phyloP scores from a whole-genome alignment of 1,284 basidiomycete species.

The Afroboletus lepidellus region DNA sequence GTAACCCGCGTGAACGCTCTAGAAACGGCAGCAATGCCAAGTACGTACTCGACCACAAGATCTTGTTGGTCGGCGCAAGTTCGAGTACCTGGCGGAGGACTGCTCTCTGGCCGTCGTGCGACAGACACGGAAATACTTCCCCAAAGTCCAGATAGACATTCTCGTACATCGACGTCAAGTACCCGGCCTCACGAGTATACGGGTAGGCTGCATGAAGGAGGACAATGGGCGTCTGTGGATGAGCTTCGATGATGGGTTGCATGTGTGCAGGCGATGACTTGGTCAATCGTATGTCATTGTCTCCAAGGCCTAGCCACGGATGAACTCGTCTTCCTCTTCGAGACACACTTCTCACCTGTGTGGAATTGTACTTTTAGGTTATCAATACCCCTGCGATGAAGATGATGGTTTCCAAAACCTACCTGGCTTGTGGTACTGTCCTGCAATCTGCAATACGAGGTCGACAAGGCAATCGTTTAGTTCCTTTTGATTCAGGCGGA shows the following conservation, averaged over 20 bases:
- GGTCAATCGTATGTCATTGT: slow-evolving; percentile 62
- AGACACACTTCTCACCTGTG: slow-evolving; percentile 41
- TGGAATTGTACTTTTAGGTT: slow-evolving; percentile 68
- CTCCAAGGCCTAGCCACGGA: slow-evolving; percentile 52
- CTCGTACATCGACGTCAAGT: slow-evolving; percentile 63
- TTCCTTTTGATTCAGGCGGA: slow-evolving; percentile 59
- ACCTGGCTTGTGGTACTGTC: slow-evolving; percentile 57
- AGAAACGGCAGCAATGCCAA: neutral
- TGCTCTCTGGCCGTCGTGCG: slow-evolving; percentile 56
- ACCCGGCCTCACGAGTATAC: slow-evolving; percentile 71
- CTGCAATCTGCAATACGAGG: slow-evolving; percentile 50
- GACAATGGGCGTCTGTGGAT: slow-evolving; percentile 58
- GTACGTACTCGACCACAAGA: slow-evolving; percentile 72
- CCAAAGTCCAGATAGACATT: slow-evolving; percentile 81
- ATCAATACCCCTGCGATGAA: neutral
- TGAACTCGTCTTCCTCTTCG: neutral
- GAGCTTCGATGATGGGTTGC: slow-evolving; percentile 64
- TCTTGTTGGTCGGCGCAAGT: slow-evolving; percentile 69
- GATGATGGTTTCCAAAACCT: neutral
- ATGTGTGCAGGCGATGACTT: slow-evolving; percentile 62
- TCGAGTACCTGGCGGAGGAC: slow-evolving; percentile 65
- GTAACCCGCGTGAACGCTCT: slow-evolving; percentile 2
- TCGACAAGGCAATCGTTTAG: slow-evolving; percentile 70
- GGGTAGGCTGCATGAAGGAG: slow-evolving; percentile 75
- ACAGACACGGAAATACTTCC: slow-evolving; percentile 71